Conservation (phyloP, 805 yeast genomes). For the Ogataea henricii region DNA sequence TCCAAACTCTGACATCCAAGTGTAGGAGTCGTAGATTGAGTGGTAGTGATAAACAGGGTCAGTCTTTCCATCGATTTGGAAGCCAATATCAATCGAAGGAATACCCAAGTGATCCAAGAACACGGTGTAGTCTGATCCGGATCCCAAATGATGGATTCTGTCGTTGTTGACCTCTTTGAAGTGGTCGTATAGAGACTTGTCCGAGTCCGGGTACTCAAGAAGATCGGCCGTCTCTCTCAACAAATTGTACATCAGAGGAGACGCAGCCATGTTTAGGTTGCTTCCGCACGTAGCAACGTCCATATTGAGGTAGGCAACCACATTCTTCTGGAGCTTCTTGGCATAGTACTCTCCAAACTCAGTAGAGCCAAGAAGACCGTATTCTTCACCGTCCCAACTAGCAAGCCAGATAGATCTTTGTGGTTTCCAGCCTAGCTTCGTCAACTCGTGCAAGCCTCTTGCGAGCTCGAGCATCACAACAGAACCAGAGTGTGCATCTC, state of each 20-base stretch:
- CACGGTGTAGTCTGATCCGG: constrained; percentile 71
- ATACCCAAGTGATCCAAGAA: constrained; percentile 62
- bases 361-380: constrained; percentile 73
- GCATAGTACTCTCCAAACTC: constrained; percentile 71
- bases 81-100: constrained; percentile 63
- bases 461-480: constrained; percentile 66
- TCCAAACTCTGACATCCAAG: constrained; percentile 66
- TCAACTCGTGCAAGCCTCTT: constrained; percentile 54
- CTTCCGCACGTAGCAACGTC: constrained; percentile 68
- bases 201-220: constrained; percentile 47
- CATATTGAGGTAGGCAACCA: constrained; percentile 67
- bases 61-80: constrained; percentile 37
- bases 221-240: constrained; percentile 46
- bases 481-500: constrained; percentile 77
- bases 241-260: constrained; percentile 58
- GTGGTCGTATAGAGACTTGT: constrained; percentile 39
- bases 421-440: constrained; percentile 69
- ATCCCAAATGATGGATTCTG: constrained; percentile 53
- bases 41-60: constrained; percentile 76
- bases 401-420: constrained; percentile 66
- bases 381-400: constrained; percentile 83
- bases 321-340: constrained; percentile 45
- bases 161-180: constrained; percentile 34
- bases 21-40: constrained; percentile 69
- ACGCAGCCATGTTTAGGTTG: constrained; percentile 50